These are phyloP conservation scores for Hortiboletus rubellus DNA, from an alignment of 1,284 basidiomycete genomes.

Conservation along the genomic window DNA sequence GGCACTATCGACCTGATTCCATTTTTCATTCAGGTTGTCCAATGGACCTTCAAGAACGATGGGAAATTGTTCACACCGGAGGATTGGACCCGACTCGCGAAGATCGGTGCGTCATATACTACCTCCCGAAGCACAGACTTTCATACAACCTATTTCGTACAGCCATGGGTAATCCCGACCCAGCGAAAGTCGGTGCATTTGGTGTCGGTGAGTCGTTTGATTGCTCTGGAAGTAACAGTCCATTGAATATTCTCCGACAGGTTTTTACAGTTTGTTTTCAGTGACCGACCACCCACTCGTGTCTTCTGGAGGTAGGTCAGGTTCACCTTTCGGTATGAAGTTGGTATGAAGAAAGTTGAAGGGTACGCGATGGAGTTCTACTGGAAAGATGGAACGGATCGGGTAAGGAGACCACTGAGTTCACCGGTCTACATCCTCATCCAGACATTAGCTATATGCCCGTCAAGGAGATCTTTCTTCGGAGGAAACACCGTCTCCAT, in stretches of 20 bases:
- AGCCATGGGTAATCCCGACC: conserved; percentile 85
- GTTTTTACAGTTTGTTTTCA: conserved; percentile 82
- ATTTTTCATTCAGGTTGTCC: conserved; percentile 48
- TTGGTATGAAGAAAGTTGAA: conserved; percentile 24
- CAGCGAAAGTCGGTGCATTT: conserved; percentile 87
- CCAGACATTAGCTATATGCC: conserved; percentile 25
- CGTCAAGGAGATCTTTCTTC: conserved; percentile 63
- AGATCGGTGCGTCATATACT: conserved; percentile 60
- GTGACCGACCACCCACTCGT: conserved; percentile 94
- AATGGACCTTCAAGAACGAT: conserved; percentile 87
- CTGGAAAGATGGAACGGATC: conserved; percentile 92
- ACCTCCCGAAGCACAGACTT: too few species aligned
- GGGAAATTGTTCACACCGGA: conserved; percentile 79
- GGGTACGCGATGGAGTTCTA: conserved; percentile 95
- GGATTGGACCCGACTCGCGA: conserved; percentile 87
- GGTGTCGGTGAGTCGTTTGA: conserved; percentile 64
- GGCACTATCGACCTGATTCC: conserved; percentile 17
- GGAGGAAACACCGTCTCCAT: conserved; percentile 41
- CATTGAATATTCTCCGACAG: conserved; percentile 33
- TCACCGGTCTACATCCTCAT: background rate
- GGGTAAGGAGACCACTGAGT: conserved; percentile 40
- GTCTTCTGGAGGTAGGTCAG: conserved; percentile 70
- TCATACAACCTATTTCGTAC: background rate
- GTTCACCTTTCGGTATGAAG: background rate
- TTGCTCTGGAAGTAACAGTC: background rate